Evolutionary conservation across 768 basidiomycete genomes (phyloP).

Genomic region (Pisolithus microcarpus): DNA sequence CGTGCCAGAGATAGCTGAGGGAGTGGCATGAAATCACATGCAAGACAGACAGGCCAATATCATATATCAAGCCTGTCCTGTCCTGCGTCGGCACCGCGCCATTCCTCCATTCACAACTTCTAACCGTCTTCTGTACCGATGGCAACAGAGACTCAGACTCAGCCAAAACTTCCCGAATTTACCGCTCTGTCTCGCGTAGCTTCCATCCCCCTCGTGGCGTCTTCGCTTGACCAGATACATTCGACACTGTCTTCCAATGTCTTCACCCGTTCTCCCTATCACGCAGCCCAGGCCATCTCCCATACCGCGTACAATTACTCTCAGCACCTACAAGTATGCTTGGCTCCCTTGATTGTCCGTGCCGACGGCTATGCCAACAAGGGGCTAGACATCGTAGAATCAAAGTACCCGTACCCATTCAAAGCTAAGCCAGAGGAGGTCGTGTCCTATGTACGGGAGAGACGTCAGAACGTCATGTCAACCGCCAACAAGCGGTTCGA

Average conservation of each 20-base stretch:
- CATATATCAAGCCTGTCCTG: not conserved
- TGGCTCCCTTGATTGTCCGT: constrained; percentile 58
- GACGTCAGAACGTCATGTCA: constrained; percentile 46
- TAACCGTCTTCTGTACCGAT: constrained; percentile 18
- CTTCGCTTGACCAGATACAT: constrained; percentile 54
- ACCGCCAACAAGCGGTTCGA: constrained; percentile 58
- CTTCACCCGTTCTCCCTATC: constrained; percentile 59
- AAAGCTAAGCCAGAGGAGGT: constrained; percentile 68
- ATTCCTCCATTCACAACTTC: not conserved
- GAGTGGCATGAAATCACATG: no score
- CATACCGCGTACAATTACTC: constrained; percentile 53
- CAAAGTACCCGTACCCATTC: constrained; percentile 72
- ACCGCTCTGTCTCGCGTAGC: constrained; percentile 57
- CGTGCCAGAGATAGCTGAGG: no score
- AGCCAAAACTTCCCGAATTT: constrained; percentile 40
- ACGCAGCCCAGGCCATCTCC: constrained; percentile 56
- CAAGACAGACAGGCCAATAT: no score
- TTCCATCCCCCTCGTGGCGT: constrained; percentile 69
- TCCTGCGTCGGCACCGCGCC: no score
- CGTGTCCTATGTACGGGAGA: constrained; percentile 48
- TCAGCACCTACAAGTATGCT: constrained; percentile 55
- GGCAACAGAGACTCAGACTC: constrained; percentile 29
- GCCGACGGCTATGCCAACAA: constrained; percentile 67
- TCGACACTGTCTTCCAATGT: constrained; percentile 50
- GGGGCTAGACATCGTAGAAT: constrained; percentile 66